phyloP scores from a whole-genome alignment of 345 rosid species.

The Arabidopsis suecica region DNA sequence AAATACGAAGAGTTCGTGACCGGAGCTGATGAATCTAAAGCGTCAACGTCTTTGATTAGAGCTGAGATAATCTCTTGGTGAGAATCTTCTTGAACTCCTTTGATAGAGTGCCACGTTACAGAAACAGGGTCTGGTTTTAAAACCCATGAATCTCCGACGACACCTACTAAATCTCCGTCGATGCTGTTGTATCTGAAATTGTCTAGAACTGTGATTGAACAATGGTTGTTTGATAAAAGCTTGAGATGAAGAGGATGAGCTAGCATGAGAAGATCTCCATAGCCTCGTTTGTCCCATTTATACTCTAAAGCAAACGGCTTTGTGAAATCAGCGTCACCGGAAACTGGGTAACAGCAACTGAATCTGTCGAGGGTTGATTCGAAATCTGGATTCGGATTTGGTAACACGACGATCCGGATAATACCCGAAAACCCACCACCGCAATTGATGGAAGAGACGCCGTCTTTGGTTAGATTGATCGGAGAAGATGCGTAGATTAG shows the following conservation, averaged over 20 bases:
- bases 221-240: slow-evolving; percentile 53
- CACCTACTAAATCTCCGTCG: slow-evolving; percentile 89
- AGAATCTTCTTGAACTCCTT: slow-evolving; percentile 61
- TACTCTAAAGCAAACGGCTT: slow-evolving; percentile 78
- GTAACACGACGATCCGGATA: slow-evolving; percentile 65
- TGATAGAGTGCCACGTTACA: slow-evolving; percentile 86
- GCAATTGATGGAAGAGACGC: slow-evolving; percentile 55
- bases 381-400: slow-evolving; percentile 48
- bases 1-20: slow-evolving; percentile 71
- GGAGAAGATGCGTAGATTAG: slow-evolving; percentile 76
- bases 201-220: slow-evolving; percentile 58
- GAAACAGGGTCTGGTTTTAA: slow-evolving; percentile 65
- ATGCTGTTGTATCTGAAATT: slow-evolving; percentile 67
- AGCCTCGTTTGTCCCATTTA: slow-evolving; percentile 85
- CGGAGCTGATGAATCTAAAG: slow-evolving; percentile 54
- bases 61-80: slow-evolving; percentile 66
- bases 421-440: slow-evolving; percentile 60
- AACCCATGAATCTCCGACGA: slow-evolving; percentile 85
- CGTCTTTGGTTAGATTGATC: slow-evolving; percentile 51
- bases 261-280: slow-evolving; percentile 88
- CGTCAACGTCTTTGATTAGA: slow-evolving; percentile 68
- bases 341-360: slow-evolving; percentile 79
- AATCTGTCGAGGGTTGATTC: slow-evolving; percentile 77
- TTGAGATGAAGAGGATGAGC: slow-evolving; percentile 90
- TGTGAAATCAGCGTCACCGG: slow-evolving; percentile 74